Evolutionary conservation across 2,329 filamentous ascomycete genomes (phyloP).

Genomic region (Xylaria sp.): DNA sequence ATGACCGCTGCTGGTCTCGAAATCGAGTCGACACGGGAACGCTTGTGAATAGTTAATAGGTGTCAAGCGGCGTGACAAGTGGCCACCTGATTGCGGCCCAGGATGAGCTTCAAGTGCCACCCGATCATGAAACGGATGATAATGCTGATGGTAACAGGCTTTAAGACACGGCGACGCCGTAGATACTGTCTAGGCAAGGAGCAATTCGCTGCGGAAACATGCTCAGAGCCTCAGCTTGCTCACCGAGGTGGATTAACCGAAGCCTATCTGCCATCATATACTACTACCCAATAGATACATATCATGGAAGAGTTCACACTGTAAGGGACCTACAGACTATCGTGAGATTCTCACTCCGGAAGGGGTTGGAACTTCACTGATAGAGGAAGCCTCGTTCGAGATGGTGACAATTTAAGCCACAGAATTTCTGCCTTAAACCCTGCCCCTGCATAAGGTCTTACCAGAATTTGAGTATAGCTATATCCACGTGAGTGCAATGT

Average conservation of each 20-base stretch:
- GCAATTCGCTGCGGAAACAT: background rate
- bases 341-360: background rate
- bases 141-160: background rate
- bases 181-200: background rate
- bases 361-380: background rate
- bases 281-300: background rate
- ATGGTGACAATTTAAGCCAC: background rate
- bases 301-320: background rate
- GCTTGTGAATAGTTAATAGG: background rate
- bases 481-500: background rate
- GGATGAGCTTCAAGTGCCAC: conserved; percentile 3
- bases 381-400: background rate
- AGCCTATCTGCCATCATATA: background rate
- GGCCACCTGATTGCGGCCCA: background rate
- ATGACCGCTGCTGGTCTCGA: background rate
- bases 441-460: conserved; percentile 3
- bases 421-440: background rate
- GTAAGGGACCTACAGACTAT: background rate
- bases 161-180: background rate
- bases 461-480: background rate
- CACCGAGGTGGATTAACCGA: background rate
- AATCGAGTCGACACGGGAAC: background rate
- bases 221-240: background rate
- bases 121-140: background rate
- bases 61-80: background rate